Conservation (phyloP, 257 asterid species). For the Osmanthus fragrans region DNA sequence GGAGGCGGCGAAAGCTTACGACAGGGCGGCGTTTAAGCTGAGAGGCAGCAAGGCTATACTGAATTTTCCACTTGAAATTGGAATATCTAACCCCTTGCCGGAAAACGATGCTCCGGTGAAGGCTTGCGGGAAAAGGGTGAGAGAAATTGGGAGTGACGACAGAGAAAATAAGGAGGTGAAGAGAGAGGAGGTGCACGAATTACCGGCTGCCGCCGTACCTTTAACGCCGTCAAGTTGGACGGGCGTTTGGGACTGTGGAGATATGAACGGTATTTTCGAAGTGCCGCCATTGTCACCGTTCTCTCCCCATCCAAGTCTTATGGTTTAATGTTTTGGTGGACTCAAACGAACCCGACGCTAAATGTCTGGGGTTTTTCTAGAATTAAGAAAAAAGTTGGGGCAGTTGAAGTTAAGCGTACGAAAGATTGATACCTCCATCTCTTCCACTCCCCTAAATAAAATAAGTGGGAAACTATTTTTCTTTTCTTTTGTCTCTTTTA, state of each 20-base stretch:
- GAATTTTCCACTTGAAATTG: conserved; percentile 81
- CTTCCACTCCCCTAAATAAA: too few relatives aligned
- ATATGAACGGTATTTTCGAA: conserved; percentile 73
- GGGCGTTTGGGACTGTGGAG: conserved; percentile 72
- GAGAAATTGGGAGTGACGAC: not conserved
- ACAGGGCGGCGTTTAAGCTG: conserved; percentile 75
- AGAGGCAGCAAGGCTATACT: conserved; percentile 68
- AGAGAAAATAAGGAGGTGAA: conserved; percentile 42
- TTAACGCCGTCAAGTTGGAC: conserved; percentile 90
- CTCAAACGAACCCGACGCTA: not conserved
- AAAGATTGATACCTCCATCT: too few relatives aligned
- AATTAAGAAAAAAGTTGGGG: not conserved
- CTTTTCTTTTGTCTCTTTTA: not conserved
- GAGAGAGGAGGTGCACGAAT: conserved; percentile 30
- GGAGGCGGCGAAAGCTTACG: conserved; percentile 75
- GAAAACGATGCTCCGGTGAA: conserved; percentile 22
- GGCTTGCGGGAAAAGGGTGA: conserved; percentile 47
- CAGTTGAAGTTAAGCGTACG: too few relatives aligned
- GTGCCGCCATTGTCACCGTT: conserved; percentile 80
- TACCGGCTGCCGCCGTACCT: conserved; percentile 42
- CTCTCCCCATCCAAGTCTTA: conserved; percentile 41
- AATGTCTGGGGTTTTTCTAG: not conserved
- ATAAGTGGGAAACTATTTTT: not conserved
- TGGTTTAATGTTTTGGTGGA: conserved; percentile 30
- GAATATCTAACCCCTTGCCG: conserved; percentile 19